Percentiles rank a stretch among this genome's conserved stretches.
Evolutionary conservation across 164 flowering plant species (phyloP).

Genomic region (Paratinospora sagittata): DNA sequence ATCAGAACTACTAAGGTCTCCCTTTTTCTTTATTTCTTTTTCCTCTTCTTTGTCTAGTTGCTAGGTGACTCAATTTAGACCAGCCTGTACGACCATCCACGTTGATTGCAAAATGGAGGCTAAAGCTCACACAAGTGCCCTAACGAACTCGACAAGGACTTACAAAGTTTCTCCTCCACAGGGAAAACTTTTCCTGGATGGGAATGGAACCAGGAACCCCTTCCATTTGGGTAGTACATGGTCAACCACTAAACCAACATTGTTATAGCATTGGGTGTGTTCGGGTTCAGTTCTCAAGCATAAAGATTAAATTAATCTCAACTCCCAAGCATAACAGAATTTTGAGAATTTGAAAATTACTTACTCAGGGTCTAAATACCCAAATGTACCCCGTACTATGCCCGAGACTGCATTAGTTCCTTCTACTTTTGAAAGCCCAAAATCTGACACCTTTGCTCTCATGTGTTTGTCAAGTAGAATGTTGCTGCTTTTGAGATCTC

Average conservation of each 20-base stretch:
- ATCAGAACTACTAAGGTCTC: no score
- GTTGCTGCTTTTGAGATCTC: conserved; percentile 94
- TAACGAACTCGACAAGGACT: no score
- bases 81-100: no score
- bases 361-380: conserved; percentile 99
- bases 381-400: conserved; percentile 97
- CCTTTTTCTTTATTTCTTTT: no score
- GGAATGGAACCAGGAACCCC: no score
- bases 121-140: no score
- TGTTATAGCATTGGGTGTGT: no score
- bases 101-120: no score
- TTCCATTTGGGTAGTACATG: background rate
- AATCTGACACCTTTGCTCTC: conserved; percentile 98
- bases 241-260: background rate
- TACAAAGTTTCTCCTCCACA: no score
- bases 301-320: background rate
- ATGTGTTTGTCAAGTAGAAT: conserved; percentile 92
- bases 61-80: no score
- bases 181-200: no score
- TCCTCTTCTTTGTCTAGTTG: no score
- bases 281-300: background rate
- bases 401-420: conserved; percentile 91
- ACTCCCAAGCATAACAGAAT: background rate
- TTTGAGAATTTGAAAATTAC: conserved; percentile 10
- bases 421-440: conserved; percentile 97